Evolutionary conservation across 2,329 filamentous ascomycete genomes (phyloP), one percentile per base, ranked within the genome.

Genomic region (Exophiala viscosa): DNA sequence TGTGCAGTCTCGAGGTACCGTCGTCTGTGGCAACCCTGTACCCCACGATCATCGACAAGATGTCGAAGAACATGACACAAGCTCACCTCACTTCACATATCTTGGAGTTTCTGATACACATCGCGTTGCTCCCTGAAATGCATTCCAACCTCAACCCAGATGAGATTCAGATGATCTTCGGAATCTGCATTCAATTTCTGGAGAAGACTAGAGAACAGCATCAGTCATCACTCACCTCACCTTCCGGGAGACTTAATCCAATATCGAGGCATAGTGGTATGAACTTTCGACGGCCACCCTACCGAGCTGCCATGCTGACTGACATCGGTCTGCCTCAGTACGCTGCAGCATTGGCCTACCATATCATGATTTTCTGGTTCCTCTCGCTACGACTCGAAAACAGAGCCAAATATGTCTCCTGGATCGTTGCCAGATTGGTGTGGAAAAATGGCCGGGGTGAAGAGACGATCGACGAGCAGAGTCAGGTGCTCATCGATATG

Each of bases 341-440:
- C 67, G 89, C 99, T 20, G 93, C 95, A 68, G 88, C 90, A 1
- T 76, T 97, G 47, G 92, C 92, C 7, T 96, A 96, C 67, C 91
- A 97, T 67, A 90, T 96, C 62, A 91, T 99, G 60, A 87, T 90
- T 1, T 96, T 95, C 67, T 99, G 93, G 93, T 99, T 97, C 67
- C 78, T 99, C 61, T 88, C 90, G 1, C 70, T 99, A 62, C 92
- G 90, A 65, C 79, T 96, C 46, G 82, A 86, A 34, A 90, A 96
- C 66, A 85, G 93, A 45, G 82, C 86, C 32, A 88, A 83, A 56
- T 86, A 95, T 60, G 90, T 96, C 46, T 84, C 84, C 23, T 96
- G 90, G 88, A 96, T 99, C 59, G 86, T 88, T 9, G 90, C 86
- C 64, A 90, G 90, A 59, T 78, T 99, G 10, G 76, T 82, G 8